Percentiles rank a stretch among this genome's conserved stretches.
phyloP scores from a whole-genome alignment of 768 basidiomycete genomes.

The Xerocomellus chrysenteron region DNA sequence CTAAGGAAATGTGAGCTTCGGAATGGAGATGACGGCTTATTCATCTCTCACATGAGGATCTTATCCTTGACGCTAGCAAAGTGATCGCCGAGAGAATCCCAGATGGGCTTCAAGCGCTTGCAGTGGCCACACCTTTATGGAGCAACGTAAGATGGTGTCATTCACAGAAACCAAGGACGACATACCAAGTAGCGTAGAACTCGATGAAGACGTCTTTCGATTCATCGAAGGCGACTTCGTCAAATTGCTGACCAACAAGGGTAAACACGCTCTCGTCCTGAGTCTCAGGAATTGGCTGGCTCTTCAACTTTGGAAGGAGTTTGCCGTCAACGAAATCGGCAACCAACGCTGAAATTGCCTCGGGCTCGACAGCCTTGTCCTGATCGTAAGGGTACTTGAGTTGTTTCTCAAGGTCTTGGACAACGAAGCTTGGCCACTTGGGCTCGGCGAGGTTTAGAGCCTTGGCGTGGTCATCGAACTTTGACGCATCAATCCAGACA shows the following conservation, averaged over 20 bases:
- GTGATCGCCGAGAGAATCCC: constrained; percentile 88
- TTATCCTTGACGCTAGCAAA: constrained; percentile 74
- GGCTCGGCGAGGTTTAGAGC: constrained; percentile 83
- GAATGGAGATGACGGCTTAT: background rate
- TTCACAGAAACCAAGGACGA: constrained; percentile 11
- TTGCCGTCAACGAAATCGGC: constrained; percentile 67
- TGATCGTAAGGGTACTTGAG: constrained; percentile 90
- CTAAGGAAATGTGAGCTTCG: constrained; percentile 37
- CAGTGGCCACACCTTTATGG: constrained; percentile 86
- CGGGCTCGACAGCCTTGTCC: constrained; percentile 55
- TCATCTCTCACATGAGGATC: constrained; percentile 65
- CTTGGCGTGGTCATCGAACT: constrained; percentile 94
- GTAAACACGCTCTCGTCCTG: constrained; percentile 83
- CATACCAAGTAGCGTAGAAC: constrained; percentile 95
- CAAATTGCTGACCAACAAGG: constrained; percentile 88
- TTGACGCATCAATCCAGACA: constrained; percentile 95
- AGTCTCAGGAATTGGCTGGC: constrained; percentile 75
- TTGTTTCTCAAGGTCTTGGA: constrained; percentile 82
- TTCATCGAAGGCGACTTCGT: constrained; percentile 81
- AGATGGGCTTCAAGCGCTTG: constrained; percentile 94
- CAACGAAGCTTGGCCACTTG: constrained; percentile 92
- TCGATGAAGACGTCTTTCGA: constrained; percentile 94
- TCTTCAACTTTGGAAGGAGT: constrained; percentile 84
- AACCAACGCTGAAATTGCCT: constrained; percentile 59
- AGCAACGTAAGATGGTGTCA: background rate